Conservation (phyloP, 2,329 filamentous ascomycete genomes). For the Chrysoporthe puriensis region DNA sequence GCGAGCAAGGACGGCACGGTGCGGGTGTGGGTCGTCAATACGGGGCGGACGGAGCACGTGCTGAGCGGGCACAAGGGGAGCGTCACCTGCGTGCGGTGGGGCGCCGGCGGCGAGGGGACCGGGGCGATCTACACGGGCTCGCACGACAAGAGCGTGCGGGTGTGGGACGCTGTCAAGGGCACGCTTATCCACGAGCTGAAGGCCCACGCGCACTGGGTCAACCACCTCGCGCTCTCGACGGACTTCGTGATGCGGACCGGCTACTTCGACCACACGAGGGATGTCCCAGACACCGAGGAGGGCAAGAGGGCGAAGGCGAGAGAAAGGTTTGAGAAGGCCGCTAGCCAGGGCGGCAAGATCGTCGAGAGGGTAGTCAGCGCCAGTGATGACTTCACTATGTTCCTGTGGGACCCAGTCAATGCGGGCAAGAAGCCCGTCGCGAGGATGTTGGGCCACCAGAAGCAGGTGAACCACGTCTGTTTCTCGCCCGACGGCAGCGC, state of each 20-base stretch:
- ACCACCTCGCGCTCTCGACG: slow-evolving; percentile 90
- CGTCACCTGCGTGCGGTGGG: slow-evolving; percentile 92
- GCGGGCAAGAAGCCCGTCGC: slow-evolving; percentile 80
- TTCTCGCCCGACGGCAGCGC: slow-evolving; percentile 89
- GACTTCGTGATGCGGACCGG: slow-evolving; percentile 86
- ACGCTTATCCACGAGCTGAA: slow-evolving; percentile 78
- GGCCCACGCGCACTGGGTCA: slow-evolving; percentile 91
- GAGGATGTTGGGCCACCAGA: slow-evolving; percentile 91
- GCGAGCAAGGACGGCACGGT: slow-evolving; percentile 90
- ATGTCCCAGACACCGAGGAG: slow-evolving; percentile 67
- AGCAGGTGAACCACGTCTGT: slow-evolving; percentile 93
- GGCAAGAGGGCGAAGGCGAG: slow-evolving; percentile 76
- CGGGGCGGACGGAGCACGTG: slow-evolving; percentile 77
- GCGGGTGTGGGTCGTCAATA: slow-evolving; percentile 82
- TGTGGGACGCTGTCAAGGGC: slow-evolving; percentile 83
- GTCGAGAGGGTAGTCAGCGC: slow-evolving; percentile 87
- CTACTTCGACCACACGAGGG: slow-evolving; percentile 81
- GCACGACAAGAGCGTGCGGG: slow-evolving; percentile 89
- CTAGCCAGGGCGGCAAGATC: slow-evolving; percentile 73
- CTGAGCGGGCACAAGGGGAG: slow-evolving; percentile 87
- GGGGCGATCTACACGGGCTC: slow-evolving; percentile 82
- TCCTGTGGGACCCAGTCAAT: slow-evolving; percentile 83
- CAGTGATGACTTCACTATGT: slow-evolving; percentile 95
- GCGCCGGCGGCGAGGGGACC: slow-evolving; percentile 60
- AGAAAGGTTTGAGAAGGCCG: slow-evolving; percentile 83